phyloP scores from a whole-genome alignment of 352 stramenopile genomes.

The Globisporangium emineosum region DNA sequence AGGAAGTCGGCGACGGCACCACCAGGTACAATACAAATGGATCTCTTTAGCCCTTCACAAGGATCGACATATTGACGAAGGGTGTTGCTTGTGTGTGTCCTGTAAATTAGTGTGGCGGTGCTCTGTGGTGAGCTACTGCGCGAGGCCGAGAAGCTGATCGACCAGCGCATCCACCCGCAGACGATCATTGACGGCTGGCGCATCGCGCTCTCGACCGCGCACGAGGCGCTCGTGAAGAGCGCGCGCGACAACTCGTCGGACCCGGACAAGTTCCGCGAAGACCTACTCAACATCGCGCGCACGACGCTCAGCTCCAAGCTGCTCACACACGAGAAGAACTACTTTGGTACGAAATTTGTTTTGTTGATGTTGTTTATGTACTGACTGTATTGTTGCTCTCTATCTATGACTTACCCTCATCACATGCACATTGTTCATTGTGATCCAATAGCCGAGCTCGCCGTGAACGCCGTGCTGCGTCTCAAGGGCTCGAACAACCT shows the following conservation, averaged over 20 bases:
- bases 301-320: constrained; percentile 99
- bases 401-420: too few species aligned
- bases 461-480: constrained; percentile 95
- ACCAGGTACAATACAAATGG: constrained; percentile 72
- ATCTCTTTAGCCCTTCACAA: too few species aligned
- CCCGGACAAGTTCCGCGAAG: constrained; percentile 87
- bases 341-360: constrained; percentile 85
- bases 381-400: too few species aligned
- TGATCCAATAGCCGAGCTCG: constrained; percentile 68
- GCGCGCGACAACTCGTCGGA: constrained; percentile 83
- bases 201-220: constrained; percentile 89
- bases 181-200: constrained; percentile 98
- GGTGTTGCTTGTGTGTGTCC: neutral
- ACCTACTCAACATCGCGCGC: constrained; percentile 96
- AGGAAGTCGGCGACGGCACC: constrained; percentile 98
- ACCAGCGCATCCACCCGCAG: constrained; percentile 97
- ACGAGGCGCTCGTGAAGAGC: constrained; percentile 86
- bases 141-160: constrained; percentile 96
- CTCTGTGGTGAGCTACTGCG: constrained; percentile 97
- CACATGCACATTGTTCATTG: too few species aligned
- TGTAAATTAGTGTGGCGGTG: constrained; percentile 81
- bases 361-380: too few species aligned
- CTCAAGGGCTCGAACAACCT: constrained; percentile 95
- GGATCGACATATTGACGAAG: too few species aligned
- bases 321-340: constrained; percentile 97